These are phyloP conservation scores for Allomyces macrogynus DNA, from an alignment of 192 early-diverging fungal genomes.

Conservation along the genomic window DNA sequence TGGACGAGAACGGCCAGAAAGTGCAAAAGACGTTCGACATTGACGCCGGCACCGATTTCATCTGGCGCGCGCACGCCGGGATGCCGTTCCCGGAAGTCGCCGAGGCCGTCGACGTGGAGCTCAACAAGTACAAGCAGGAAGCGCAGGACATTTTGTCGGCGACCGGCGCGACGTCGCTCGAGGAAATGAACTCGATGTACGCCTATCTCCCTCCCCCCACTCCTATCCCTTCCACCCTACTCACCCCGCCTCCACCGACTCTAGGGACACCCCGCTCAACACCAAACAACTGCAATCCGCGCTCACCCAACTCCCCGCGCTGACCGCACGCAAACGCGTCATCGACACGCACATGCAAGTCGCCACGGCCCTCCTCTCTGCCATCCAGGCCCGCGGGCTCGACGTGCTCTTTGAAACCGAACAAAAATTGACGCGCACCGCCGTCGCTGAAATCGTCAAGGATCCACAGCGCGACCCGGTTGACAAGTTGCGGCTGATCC, in stretches of 20 bases:
- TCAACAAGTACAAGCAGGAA: slow-evolving; percentile 85
- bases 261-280: slow-evolving; percentile 54
- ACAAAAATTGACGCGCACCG: slow-evolving; percentile 52
- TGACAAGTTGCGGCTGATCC: slow-evolving; percentile 80
- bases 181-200: slow-evolving; percentile 53
- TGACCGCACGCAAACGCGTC: slow-evolving; percentile 78
- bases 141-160: slow-evolving; percentile 76
- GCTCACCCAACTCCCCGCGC: slow-evolving; percentile 78
- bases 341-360: slow-evolving; percentile 99
- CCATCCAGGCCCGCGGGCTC: slow-evolving; percentile 79
- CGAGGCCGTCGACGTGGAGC: slow-evolving; percentile 80
- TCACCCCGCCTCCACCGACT: neutral
- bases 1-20: slow-evolving; percentile 18
- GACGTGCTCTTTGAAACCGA: slow-evolving; percentile 89
- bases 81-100: slow-evolving; percentile 95
- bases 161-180: slow-evolving; percentile 56
- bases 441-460: slow-evolving; percentile 59
- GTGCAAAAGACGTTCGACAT: slow-evolving; percentile 67
- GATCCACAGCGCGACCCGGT: slow-evolving; percentile 58
- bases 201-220: slow-evolving; percentile 7
- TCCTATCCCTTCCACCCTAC: neutral
- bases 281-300: slow-evolving; percentile 76
- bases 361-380: slow-evolving; percentile 69
- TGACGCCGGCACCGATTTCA: slow-evolving; percentile 59
- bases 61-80: slow-evolving; percentile 81